These are phyloP conservation scores for Solanum tarijense DNA, from an alignment of 257 asterid genomes.

Conservation along the genomic window DNA sequence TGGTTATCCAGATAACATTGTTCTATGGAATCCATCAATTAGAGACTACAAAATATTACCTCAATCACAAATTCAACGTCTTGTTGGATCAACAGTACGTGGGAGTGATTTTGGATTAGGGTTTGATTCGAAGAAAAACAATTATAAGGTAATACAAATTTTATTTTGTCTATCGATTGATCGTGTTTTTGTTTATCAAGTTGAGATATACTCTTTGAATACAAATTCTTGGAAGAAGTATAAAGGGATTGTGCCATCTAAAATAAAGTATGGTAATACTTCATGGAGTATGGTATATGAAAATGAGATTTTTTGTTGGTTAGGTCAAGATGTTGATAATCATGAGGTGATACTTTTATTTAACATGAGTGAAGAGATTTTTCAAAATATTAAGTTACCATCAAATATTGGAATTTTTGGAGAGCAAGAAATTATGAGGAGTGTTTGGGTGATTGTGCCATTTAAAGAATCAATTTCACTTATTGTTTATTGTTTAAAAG, in stretches of 20 bases:
- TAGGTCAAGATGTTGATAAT: conserved; percentile 33
- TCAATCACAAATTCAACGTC: conserved; percentile 17
- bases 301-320: conserved; percentile 47
- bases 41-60: conserved; percentile 30
- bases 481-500: conserved; percentile 29
- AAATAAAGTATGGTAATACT: conserved; percentile 30
- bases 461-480: conserved; percentile 26
- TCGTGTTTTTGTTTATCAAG: conserved; percentile 15
- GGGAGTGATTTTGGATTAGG: conserved; percentile 50
- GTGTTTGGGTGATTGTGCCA: conserved; percentile 37
- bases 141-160: conserved; percentile 45
- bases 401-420: conserved; percentile 19
- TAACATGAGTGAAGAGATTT: conserved; percentile 20
- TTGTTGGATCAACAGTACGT: conserved; percentile 18
- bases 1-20: conserved; percentile 46
- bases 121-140: conserved; percentile 17
- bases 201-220: conserved; percentile 35
- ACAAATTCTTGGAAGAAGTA: conserved; percentile 32
- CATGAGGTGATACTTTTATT: conserved; percentile 32
- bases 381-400: conserved; percentile 35
- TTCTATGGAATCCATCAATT: conserved; percentile 40
- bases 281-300: conserved; percentile 49
- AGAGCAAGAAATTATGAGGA: conserved; percentile 21
- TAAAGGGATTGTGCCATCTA: conserved; percentile 22
- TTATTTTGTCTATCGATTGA: conserved; percentile 22